These are phyloP conservation scores for Macadamia tetraphylla DNA, from an alignment of 164 flowering plant species.

Conservation along the genomic window DNA sequence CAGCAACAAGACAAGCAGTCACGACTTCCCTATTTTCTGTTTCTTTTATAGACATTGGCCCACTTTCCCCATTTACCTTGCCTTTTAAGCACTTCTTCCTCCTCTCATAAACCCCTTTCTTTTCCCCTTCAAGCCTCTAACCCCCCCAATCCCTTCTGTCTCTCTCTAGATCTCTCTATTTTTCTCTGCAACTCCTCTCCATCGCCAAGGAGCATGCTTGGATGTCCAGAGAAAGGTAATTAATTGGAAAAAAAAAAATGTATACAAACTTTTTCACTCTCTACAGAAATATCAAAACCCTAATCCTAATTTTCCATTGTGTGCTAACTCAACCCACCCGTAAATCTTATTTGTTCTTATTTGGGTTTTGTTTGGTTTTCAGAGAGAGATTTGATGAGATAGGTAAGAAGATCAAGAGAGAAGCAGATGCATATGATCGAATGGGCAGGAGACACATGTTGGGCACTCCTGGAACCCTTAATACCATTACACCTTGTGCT, in stretches of 20 bases:
- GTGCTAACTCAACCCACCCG: too few species aligned
- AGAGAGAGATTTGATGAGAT: constrained; percentile 75
- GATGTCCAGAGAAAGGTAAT: constrained; percentile 80
- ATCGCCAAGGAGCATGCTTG: constrained; percentile 49
- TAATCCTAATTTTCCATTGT: background rate
- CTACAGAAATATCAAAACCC: background rate
- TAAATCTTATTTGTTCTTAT: background rate
- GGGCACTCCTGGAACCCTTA: constrained; percentile 61
- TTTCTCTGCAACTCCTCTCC: constrained; percentile 15
- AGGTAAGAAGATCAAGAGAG: constrained; percentile 79
- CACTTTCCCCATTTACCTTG: constrained; percentile 28
- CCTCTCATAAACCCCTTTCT: background rate
- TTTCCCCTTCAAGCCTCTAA: too few species aligned
- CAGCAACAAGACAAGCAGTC: constrained; percentile 14
- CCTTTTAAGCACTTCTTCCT: constrained; percentile 39
- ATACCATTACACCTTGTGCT: constrained; percentile 85
- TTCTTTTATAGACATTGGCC: constrained; percentile 18
- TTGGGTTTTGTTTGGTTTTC: constrained; percentile 3
- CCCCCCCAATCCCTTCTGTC: background rate
- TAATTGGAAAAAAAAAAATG: background rate
- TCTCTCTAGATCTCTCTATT: constrained; percentile 6
- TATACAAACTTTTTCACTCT: background rate
- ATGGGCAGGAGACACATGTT: constrained; percentile 70
- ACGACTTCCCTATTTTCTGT: constrained; percentile 8
- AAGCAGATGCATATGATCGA: constrained; percentile 44